Evolutionary conservation across 257 asterid genomes (phyloP), one percentile per base, ranked within the genome.

Genomic region (Solanum arcanum): DNA sequence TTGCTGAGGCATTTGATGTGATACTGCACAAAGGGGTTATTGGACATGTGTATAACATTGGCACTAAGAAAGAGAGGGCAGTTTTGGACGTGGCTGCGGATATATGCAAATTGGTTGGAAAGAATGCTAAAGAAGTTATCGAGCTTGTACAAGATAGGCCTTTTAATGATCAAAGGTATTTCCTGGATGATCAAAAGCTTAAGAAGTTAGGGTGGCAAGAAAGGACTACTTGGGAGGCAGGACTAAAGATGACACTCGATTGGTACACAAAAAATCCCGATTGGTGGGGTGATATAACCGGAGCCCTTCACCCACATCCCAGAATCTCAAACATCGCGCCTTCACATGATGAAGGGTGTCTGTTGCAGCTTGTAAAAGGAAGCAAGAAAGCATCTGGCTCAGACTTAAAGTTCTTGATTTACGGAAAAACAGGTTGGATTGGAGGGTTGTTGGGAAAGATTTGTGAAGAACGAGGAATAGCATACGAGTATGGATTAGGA

Each of bases 231-330:
- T 86, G 88, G 88, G 78, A 78, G 20, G 88, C 25, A 78, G 86
- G 88, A 29, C 86, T 86, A 62, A 86, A 44, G 59, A 77, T 6
- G 81, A 86, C 88, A 6, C 33, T 78, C 35, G 88, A 86, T 62
- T 86, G 86, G 88, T 86, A 78, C 81, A 64, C 77, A 4, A 77
- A 78, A 16, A 60, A 86, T 64, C 64, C 86, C 21, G 81, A 78
- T 39, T 87, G 89, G 83, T 78, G 89, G 86, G 86, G 89, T 12
- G 89, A 81, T 68, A 75, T 87, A 80, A 44, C 89, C 21, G 83
- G 42, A 23, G 89, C 89, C 44, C 89, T 87, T 59, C 60, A 46
- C 47, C 86, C 89, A 10, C 89, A 87, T 81, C 89, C 86, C 1
- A 81, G 62, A 33, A n/a, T 87, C 1, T 81, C 86, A 15, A 66